A percentile compares a stretch with the other conserved stretches of the same genome.
These are phyloP conservation scores for Boletellus ananiceps DNA, from an alignment of 768 basidiomycete species.

Conservation along the genomic window DNA sequence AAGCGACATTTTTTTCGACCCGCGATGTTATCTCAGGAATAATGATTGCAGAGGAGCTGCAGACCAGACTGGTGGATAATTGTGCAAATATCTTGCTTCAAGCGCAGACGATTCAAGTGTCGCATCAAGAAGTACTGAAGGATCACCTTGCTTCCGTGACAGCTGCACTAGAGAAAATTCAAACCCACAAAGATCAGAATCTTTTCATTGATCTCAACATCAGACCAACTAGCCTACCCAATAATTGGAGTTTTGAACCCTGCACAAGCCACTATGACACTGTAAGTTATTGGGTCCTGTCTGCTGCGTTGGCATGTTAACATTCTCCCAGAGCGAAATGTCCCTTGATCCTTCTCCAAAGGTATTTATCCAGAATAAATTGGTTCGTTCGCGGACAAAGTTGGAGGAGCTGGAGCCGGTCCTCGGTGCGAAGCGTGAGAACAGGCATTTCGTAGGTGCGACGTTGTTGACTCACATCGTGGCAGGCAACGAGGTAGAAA, in stretches of 20 bases:
- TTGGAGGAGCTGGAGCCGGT: slow-evolving; percentile 57
- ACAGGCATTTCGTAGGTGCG: background rate
- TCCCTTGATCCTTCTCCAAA: slow-evolving; percentile 67
- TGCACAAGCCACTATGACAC: slow-evolving; percentile 73
- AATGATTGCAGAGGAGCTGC: slow-evolving; percentile 56
- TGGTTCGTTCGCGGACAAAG: slow-evolving; percentile 55
- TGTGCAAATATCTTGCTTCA: slow-evolving; percentile 52
- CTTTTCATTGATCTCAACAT: slow-evolving; percentile 72
- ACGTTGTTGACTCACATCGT: slow-evolving; percentile 4
- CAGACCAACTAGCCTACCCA: slow-evolving; percentile 58
- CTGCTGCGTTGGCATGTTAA: background rate
- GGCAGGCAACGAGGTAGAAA: slow-evolving; percentile 53
- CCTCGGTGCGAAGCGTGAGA: slow-evolving; percentile 59
- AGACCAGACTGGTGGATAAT: slow-evolving; percentile 54
- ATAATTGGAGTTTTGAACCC: slow-evolving; percentile 73
- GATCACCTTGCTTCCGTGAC: slow-evolving; percentile 44
- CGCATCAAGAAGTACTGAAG: slow-evolving; percentile 58
- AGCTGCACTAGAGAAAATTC: slow-evolving; percentile 45
- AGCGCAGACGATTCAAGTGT: slow-evolving; percentile 54
- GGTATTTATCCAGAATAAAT: slow-evolving; percentile 76
- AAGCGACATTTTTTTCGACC: slow-evolving; percentile 9
- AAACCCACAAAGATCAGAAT: slow-evolving; percentile 58
- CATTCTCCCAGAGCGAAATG: slow-evolving; percentile 37
- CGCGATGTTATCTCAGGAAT: background rate
- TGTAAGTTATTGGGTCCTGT: slow-evolving; percentile 35